Conservation (phyloP, 78 protist species). For the Neovahlkampfia damariscottae region DNA sequence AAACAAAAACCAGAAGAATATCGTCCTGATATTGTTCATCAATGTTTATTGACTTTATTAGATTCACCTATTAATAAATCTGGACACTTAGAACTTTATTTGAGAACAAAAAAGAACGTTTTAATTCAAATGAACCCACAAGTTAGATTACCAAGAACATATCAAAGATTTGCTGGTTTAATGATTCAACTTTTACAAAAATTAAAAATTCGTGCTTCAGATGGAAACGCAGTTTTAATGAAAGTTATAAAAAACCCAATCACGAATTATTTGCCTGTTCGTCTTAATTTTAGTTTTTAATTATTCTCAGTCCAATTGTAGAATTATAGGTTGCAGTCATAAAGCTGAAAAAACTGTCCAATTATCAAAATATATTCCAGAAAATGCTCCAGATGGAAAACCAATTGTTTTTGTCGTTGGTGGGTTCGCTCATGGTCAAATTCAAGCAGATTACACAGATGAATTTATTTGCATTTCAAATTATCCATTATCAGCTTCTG, state of each 20-base stretch:
- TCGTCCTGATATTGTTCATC: constrained; percentile 95
- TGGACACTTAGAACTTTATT: constrained; percentile 81
- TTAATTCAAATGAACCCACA: constrained; percentile 83
- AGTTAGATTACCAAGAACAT: constrained; percentile 91
- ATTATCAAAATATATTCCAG: no score
- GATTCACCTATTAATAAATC: constrained; percentile 96
- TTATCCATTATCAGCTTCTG: constrained; percentile 75
- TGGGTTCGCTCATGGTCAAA: constrained; percentile 71
- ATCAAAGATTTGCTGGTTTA: constrained; percentile 82
- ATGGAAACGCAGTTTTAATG: constrained; percentile 67
- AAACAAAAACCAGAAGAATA: constrained; percentile 56
- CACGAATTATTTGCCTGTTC: constrained; percentile 76
- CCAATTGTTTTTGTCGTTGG: constrained; percentile 72
- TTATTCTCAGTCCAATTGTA: no score
- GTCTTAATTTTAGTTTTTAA: no score
- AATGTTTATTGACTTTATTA: constrained; percentile 83
- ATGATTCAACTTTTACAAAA: constrained; percentile 93
- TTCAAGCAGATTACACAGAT: constrained; percentile 48
- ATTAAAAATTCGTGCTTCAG: constrained; percentile 74
- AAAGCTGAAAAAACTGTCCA: no score
- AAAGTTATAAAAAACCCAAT: constrained; percentile 90
- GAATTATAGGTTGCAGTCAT: no score
- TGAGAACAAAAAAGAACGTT: constrained; percentile 59
- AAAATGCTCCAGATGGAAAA: no score
- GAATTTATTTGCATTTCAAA: constrained; percentile 55